Evolutionary conservation across 2,329 filamentous ascomycete genomes (phyloP).

Genomic region (Aspergillus ustus): DNA sequence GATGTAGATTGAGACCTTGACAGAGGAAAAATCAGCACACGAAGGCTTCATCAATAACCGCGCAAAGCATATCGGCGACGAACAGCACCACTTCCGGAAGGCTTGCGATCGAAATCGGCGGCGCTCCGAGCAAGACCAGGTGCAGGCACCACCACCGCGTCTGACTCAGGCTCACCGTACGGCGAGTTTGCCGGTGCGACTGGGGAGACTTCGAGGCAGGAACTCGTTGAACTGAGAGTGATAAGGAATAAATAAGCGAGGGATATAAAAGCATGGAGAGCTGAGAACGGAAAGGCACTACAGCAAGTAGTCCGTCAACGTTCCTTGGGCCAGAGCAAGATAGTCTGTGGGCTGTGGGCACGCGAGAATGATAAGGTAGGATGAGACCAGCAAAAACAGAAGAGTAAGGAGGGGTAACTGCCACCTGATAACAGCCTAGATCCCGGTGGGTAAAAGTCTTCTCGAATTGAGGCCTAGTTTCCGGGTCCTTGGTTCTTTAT

Average conservation of each 20-base stretch:
- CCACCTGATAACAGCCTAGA: not conserved
- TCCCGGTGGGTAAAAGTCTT: not conserved
- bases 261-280: not conserved
- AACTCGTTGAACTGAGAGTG: slow-evolving; percentile 5
- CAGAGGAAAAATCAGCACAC: slow-evolving; percentile 41
- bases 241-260: not conserved
- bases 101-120: slow-evolving; percentile 37
- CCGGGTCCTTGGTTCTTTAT: not conserved
- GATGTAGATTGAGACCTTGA: slow-evolving; percentile 35
- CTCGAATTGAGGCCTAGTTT: not conserved
- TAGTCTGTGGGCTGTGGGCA: not conserved
- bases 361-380: slow-evolving; percentile 2
- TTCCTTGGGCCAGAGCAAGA: not conserved
- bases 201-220: slow-evolving; percentile 18
- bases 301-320: not conserved
- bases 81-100: slow-evolving; percentile 40
- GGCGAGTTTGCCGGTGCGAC: slow-evolving; percentile 12
- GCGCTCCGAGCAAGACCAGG: slow-evolving; percentile 25
- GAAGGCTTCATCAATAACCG: slow-evolving; percentile 36
- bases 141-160: not conserved
- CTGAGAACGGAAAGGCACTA: not conserved
- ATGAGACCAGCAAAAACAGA: not conserved
- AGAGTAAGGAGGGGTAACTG: not conserved
- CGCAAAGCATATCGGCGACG: slow-evolving; percentile 38
- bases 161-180: slow-evolving; percentile 5